Percentiles rank a stretch among this genome's conserved stretches.
phyloP scores from a whole-genome alignment of 1,139 yeast species.

The Geotrichum klebahnii region DNA sequence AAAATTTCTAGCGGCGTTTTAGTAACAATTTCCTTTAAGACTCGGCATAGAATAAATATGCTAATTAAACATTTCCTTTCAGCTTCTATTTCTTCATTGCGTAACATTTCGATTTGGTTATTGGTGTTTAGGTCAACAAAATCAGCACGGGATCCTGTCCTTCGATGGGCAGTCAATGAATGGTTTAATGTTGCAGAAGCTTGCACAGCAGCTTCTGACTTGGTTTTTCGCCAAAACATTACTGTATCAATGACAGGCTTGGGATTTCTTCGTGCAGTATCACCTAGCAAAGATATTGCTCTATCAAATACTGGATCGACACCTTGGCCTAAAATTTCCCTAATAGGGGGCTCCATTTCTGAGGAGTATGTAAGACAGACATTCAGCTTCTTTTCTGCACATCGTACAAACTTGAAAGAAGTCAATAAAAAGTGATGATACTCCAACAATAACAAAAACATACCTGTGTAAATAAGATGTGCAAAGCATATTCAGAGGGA shows the following conservation, averaged over 20 bases:
- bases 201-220: conserved; percentile 76
- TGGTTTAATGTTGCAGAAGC: conserved; percentile 43
- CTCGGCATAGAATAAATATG: conserved; percentile 87
- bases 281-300: conserved; percentile 79
- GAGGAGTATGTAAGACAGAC: conserved; percentile 63
- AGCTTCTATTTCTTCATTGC: conserved; percentile 66
- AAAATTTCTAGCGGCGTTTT: conserved; percentile 71
- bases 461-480: conserved; percentile 81
- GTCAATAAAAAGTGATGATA: conserved; percentile 2
- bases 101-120: conserved; percentile 10
- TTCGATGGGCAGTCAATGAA: conserved; percentile 15
- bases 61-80: conserved; percentile 83
- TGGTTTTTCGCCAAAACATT: conserved; percentile 95
- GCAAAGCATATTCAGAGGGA: conserved; percentile 90
- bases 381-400: conserved; percentile 81
- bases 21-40: conserved; percentile 83
- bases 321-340: conserved; percentile 80
- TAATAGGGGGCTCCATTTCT: conserved; percentile 73
- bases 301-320: conserved; percentile 82
- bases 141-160: conserved; percentile 14
- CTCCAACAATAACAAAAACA: conserved; percentile 15
- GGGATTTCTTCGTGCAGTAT: conserved; percentile 83
- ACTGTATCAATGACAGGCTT: conserved; percentile 96
- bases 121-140: conserved; percentile 9
- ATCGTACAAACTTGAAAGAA: conserved; percentile 61